These are phyloP conservation scores for Zychaea mexicana DNA, from an alignment of 371 early-diverging fungal species.

Conservation along the genomic window DNA sequence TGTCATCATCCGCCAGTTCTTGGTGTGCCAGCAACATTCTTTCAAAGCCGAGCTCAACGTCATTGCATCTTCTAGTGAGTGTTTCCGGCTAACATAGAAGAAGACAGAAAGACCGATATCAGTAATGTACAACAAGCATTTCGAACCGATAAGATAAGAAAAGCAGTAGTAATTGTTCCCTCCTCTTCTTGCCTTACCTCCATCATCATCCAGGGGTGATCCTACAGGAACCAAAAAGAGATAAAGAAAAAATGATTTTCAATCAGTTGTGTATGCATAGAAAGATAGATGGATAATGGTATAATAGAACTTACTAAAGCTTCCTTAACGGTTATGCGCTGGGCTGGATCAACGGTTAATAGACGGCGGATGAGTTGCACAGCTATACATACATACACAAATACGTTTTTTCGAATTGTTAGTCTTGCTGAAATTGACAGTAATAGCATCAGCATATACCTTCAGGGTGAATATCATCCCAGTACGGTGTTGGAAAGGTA, in stretches of 20 bases:
- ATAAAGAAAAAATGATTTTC: background rate
- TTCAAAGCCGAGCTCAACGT: too few relatives aligned
- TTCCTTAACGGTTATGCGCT: conserved; percentile 45
- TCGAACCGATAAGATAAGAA: too few relatives aligned
- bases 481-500: conserved; percentile 79
- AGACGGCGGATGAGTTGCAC: conserved; percentile 60
- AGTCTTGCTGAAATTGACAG: background rate
- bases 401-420: background rate
- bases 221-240: background rate
- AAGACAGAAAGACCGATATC: too few relatives aligned
- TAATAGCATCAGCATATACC: conserved; percentile 32
- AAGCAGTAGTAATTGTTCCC: too few relatives aligned
- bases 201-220: conserved; percentile 10
- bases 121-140: too few relatives aligned
- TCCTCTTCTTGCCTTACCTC: too few relatives aligned
- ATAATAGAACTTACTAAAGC: conserved; percentile 22
- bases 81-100: too few relatives aligned
- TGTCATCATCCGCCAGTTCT: too few relatives aligned
- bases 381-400: conserved; percentile 39
- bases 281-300: background rate
- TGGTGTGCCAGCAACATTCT: too few relatives aligned
- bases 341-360: conserved; percentile 52
- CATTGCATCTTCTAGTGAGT: too few relatives aligned
- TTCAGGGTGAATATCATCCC: conserved; percentile 80
- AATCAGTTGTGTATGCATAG: background rate